These are phyloP conservation scores for Phytophthora pseudosyringae DNA, from an alignment of 352 stramenopile genomes.

Conservation along the genomic window DNA sequence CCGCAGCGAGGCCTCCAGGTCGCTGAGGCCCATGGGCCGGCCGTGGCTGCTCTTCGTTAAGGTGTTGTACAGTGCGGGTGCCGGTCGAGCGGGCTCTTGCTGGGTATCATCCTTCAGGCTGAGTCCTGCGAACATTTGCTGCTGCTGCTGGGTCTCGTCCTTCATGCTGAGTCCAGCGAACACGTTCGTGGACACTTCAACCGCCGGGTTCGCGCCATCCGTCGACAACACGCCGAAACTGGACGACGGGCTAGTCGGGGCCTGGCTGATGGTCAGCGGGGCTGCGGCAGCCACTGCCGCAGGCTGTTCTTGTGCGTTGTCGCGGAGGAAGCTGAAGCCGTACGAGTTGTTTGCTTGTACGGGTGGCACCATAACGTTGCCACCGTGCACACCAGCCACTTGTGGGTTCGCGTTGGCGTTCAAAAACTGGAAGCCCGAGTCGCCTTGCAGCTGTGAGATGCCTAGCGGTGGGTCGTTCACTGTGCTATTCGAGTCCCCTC, in stretches of 20 bases:
- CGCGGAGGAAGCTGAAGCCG: slow-evolving; percentile 52
- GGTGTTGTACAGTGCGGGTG: slow-evolving; percentile 37
- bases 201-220: slow-evolving; percentile 13
- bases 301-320: slow-evolving; percentile 28
- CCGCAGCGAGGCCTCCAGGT: slow-evolving; percentile 44
- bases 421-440: slow-evolving; percentile 54
- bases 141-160: slow-evolving; percentile 16
- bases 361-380: slow-evolving; percentile 28
- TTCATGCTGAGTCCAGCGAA: slow-evolving; percentile 67
- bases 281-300: slow-evolving; percentile 5
- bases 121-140: slow-evolving; percentile 61
- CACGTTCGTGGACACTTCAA: slow-evolving; percentile 42
- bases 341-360: slow-evolving; percentile 44
- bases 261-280: slow-evolving; percentile 26
- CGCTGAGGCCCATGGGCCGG: slow-evolving; percentile 52
- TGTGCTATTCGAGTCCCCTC: slow-evolving; percentile 30
- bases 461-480: slow-evolving; percentile 39
- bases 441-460: slow-evolving; percentile 42
- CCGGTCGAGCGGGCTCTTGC: slow-evolving; percentile 16
- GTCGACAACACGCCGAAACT: slow-evolving; percentile 47
- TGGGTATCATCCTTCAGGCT: slow-evolving; percentile 41
- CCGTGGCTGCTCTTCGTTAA: slow-evolving; percentile 51
- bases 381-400: slow-evolving; percentile 21
- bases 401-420: slow-evolving; percentile 41
- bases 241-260: slow-evolving; percentile 40